Conservation (phyloP, 352 stramenopile species). For the Pythium vanterpoolii region DNA sequence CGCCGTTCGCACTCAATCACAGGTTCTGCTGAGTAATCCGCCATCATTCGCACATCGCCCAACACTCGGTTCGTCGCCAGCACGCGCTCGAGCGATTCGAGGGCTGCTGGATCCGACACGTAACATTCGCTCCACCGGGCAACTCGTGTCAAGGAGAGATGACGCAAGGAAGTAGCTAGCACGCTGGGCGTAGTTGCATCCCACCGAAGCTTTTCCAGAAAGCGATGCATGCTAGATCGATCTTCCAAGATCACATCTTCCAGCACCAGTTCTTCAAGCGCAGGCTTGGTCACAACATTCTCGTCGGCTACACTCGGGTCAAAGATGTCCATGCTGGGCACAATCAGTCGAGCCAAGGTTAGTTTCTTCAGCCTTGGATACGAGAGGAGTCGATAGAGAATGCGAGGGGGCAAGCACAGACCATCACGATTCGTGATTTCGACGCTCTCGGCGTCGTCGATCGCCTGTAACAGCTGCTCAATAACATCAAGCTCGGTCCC, state of each 20-base stretch:
- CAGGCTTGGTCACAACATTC: neutral
- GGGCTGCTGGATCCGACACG: neutral
- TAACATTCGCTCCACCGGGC: neutral
- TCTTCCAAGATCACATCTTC: neutral
- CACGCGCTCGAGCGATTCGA: neutral
- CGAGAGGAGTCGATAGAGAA: neutral
- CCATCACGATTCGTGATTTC: neutral
- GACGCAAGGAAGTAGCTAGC: neutral
- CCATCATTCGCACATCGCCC: neutral
- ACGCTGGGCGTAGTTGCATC: neutral
- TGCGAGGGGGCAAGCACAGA: neutral
- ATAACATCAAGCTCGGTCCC: neutral
- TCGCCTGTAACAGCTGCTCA: neutral
- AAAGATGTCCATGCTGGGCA: constrained; percentile 9
- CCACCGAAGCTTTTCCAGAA: neutral
- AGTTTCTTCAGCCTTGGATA: constrained; percentile 10
- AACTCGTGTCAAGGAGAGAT: neutral
- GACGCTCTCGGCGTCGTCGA: constrained; percentile 2
- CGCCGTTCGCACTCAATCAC: neutral
- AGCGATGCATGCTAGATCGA: neutral
- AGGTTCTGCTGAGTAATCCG: neutral
- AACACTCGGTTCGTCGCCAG: constrained; percentile 6
- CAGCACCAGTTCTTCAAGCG: neutral
- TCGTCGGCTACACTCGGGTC: neutral
- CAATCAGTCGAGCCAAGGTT: neutral